These are phyloP conservation scores for Paramecium octaurelia DNA, from an alignment of 73 alveolate genomes.

Conservation along the genomic window DNA sequence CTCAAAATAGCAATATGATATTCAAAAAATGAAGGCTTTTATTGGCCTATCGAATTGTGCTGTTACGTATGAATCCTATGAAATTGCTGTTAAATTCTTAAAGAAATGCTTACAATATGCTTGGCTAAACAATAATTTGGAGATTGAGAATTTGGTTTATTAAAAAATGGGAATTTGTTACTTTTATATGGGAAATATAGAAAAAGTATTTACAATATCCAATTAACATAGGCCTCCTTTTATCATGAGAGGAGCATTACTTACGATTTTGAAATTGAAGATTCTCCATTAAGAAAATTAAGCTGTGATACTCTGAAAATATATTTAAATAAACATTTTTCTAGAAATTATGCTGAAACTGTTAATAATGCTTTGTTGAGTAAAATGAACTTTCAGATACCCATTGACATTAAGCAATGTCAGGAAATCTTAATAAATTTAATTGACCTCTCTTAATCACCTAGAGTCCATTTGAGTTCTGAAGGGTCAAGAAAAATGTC, in stretches of 20 bases:
- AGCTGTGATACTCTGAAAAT: constrained; percentile 36
- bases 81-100: background rate
- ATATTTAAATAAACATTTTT: background rate
- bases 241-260: constrained; percentile 28
- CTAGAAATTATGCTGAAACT: background rate
- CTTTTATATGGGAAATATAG: constrained; percentile 43
- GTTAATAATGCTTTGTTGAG: background rate
- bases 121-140: background rate
- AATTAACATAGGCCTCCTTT: background rate
- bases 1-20: background rate
- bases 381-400: background rate
- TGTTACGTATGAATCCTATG: background rate
- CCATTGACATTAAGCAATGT: background rate
- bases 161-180: background rate
- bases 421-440: background rate
- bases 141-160: background rate
- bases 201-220: background rate
- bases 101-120: constrained; percentile 24
- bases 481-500: constrained; percentile 9
- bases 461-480: background rate
- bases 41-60: constrained; percentile 7
- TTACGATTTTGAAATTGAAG: constrained; percentile 1
- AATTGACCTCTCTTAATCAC: background rate
- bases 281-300: constrained; percentile 1
- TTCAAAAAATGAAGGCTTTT: constrained; percentile 1